A percentile compares a stretch with the other conserved stretches of the same genome.
Conservation (phyloP, 2,329 filamentous ascomycete species). For the Colletotrichum coccodes region DNA sequence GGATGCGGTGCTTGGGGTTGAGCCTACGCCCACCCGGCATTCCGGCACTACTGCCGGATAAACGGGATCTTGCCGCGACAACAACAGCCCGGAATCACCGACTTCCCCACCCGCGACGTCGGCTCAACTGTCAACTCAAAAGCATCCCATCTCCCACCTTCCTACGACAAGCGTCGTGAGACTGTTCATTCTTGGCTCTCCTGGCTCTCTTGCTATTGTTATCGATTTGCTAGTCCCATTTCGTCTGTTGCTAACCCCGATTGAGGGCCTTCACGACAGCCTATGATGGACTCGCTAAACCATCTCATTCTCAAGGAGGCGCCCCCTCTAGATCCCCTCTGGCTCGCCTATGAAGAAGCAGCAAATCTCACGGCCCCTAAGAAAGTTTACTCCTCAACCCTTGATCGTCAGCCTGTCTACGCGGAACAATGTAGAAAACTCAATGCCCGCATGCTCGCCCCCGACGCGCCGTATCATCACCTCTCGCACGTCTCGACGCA, state of each 20-base stretch:
- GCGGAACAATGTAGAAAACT: constrained; percentile 50
- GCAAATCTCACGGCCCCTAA: constrained; percentile 40
- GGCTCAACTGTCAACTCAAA: constrained; percentile 1
- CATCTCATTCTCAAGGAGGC: constrained; percentile 15
- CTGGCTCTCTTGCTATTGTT: too few species aligned
- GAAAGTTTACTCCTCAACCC: constrained; percentile 37
- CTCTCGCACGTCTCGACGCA: constrained; percentile 46
- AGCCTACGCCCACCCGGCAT: not conserved
- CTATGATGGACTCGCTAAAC: constrained; percentile 4
- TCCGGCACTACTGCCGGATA: constrained; percentile 22
- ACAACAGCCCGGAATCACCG: constrained; percentile 28
- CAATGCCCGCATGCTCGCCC: constrained; percentile 46
- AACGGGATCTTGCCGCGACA: constrained; percentile 25
- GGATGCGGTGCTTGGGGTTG: not conserved
- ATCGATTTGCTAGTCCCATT: not conserved
- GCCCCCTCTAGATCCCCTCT: constrained; percentile 51
- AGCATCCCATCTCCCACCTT: not conserved
- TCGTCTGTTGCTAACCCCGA: not conserved
- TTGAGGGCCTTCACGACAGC: not conserved
- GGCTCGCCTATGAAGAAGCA: constrained; percentile 50
- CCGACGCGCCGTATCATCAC: constrained; percentile 47
- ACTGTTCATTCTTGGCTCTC: not conserved
- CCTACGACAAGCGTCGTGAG: not conserved
- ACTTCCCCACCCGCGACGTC: constrained; percentile 13
- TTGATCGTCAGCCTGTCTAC: constrained; percentile 51